phyloP scores from a whole-genome alignment of 495 filamentous ascomycete species.

The Xanthoparmelia taractica region DNA sequence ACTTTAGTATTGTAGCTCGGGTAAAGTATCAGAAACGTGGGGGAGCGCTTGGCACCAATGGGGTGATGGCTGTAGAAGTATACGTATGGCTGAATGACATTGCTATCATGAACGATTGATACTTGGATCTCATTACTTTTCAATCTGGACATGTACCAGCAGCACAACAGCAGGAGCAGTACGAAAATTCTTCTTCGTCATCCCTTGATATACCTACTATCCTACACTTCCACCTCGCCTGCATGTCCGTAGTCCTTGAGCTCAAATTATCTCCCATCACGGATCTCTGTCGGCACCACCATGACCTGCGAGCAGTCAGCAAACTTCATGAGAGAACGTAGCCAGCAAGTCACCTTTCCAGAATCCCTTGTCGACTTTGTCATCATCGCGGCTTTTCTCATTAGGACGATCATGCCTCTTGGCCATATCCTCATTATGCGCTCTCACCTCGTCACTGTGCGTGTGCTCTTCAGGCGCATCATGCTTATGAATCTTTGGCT shows the following conservation, averaged over 20 bases:
- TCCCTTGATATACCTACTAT: not conserved
- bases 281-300: constrained; percentile 27
- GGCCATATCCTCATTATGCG: constrained; percentile 20
- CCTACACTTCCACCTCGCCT: not conserved
- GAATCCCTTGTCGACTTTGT: constrained; percentile 27
- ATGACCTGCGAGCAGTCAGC: constrained; percentile 15
- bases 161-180: not conserved
- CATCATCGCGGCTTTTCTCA: constrained; percentile 18
- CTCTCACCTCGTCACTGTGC: constrained; percentile 28
- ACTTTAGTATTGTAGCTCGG: too few relatives aligned
- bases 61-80: too few relatives aligned
- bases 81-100: too few relatives aligned
- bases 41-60: not conserved
- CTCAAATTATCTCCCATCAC: constrained; percentile 2
- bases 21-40: not conserved
- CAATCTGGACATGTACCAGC: not conserved
- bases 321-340: not conserved
- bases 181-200: not conserved
- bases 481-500: constrained; percentile 28
- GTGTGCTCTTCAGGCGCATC: constrained; percentile 14
- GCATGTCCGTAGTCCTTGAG: not conserved
- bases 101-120: not conserved
- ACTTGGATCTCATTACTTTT: not conserved
- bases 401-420: constrained; percentile 28
- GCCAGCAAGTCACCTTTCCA: constrained; percentile 25